phyloP scores from a whole-genome alignment of 140 eudicot species.

The Senecio squalidus region DNA sequence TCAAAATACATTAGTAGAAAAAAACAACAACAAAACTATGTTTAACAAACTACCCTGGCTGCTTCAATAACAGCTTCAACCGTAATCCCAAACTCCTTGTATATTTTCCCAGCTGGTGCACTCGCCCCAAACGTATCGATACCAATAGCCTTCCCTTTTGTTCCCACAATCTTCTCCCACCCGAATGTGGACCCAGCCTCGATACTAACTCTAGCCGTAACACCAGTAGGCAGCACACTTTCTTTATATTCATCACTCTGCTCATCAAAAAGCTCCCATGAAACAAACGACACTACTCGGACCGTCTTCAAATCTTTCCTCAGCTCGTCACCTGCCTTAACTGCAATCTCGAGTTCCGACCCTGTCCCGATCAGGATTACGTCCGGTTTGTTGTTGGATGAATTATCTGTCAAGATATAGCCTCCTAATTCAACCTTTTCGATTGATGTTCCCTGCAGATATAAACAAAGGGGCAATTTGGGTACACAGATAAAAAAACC shows the following conservation, averaged over 20 bases:
- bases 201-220: conserved; percentile 51
- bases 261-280: conserved; percentile 56
- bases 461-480: neutral
- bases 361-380: conserved; percentile 56
- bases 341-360: conserved; percentile 55
- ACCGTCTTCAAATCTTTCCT: conserved; percentile 51
- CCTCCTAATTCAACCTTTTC: conserved; percentile 60
- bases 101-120: conserved; percentile 57
- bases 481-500: too few species aligned
- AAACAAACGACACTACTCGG: conserved; percentile 55
- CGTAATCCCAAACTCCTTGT: conserved; percentile 56
- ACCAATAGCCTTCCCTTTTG: conserved; percentile 54
- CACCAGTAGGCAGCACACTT: conserved; percentile 46
- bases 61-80: conserved; percentile 52
- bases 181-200: conserved; percentile 69
- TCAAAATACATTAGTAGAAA: neutral
- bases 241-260: conserved; percentile 49
- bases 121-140: conserved; percentile 60
- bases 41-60: conserved; percentile 32
- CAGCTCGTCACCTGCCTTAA: conserved; percentile 49
- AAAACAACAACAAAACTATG: conserved; percentile 4
- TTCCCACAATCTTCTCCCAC: conserved; percentile 59
- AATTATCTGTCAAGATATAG: conserved; percentile 42
- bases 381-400: conserved; percentile 47
- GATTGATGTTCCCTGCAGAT: conserved; percentile 41